Base-by-base conservation (phyloP, 148 eudicot species). In the Simmondsia chinensis region DNA sequence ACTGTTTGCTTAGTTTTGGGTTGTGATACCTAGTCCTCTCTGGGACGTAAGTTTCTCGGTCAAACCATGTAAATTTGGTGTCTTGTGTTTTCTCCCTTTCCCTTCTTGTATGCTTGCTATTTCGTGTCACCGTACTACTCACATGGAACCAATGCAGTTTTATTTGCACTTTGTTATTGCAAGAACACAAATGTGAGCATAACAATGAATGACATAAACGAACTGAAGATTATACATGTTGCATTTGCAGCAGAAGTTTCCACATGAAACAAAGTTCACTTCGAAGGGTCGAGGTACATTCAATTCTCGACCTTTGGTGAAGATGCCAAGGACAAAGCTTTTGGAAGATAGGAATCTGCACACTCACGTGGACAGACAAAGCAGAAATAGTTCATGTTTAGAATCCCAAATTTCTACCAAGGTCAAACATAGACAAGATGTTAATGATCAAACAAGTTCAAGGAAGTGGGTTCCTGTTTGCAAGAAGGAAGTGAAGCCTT, bases 381-480 rank as follows among this genome's bases (percentile, higher is more conserved):
- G 36, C 35, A 35, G 35, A 22, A 42, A 33, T 26, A 16, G 20
- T 23, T 26, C 34, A 17, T 45, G 25, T 28, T 25, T 36, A 15
- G 31, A 56, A 20, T 45, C 52, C 36, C 24, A 18, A 20, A 27
- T 45, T 1, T 12, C 23, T 29, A 21, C 26, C 14, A 35, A 24
- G 36, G 20, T 46, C 16, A 35, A 29, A 15, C 61, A 10, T 46
- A 33, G 34, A 16, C 50, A 25, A 26, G 44, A 35, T 17, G 26
- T 12, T 25, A 25, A 39, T 44, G 51, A 56, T 26, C 52, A 27
- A 6, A 39, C 32, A 25, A 44, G 32, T 46, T 19, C 45, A 25
- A 56, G 29, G 52, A 56, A 56, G 44, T 45, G 61, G 44, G 27
- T 35, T 36, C 61, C 61, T 45, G 52, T 56, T 18, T 44, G 61